Evolutionary conservation across 208 protist species (phyloP).

Genomic region (Angomonas ambiguus): DNA sequence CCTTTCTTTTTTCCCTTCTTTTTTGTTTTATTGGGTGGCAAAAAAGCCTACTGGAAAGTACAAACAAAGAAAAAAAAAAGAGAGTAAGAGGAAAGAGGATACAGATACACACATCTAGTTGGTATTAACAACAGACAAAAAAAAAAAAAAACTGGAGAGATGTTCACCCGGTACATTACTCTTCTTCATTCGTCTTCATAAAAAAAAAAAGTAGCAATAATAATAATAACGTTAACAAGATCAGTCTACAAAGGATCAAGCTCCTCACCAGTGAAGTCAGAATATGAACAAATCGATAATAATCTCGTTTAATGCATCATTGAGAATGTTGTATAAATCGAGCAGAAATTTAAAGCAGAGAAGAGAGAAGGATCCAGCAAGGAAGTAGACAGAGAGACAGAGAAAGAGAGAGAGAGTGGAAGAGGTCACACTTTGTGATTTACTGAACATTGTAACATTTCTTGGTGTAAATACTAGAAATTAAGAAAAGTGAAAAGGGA

Average conservation of each 20-base stretch:
- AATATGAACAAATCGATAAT: constrained; percentile 72
- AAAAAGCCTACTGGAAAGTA: neutral
- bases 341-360: neutral
- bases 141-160: no score
- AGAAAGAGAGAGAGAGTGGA: neutral
- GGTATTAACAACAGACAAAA: no score
- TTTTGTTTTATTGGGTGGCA: neutral
- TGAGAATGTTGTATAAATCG: neutral
- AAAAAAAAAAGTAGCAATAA: no score
- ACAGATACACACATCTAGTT: no score
- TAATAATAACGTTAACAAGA: no score
- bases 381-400: neutral
- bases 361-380: neutral
- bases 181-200: no score
- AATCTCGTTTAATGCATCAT: constrained; percentile 4
- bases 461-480: no score
- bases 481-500: neutral
- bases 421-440: no score
- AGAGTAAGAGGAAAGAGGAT: neutral
- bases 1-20: neutral
- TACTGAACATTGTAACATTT: no score
- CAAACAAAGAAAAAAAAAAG: neutral
- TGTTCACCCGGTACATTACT: no score
- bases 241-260: constrained; percentile 7
- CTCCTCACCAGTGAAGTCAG: constrained; percentile 25